Evolutionary conservation across 768 basidiomycete genomes (phyloP).

Genomic region (Austroboletus eburneus): DNA sequence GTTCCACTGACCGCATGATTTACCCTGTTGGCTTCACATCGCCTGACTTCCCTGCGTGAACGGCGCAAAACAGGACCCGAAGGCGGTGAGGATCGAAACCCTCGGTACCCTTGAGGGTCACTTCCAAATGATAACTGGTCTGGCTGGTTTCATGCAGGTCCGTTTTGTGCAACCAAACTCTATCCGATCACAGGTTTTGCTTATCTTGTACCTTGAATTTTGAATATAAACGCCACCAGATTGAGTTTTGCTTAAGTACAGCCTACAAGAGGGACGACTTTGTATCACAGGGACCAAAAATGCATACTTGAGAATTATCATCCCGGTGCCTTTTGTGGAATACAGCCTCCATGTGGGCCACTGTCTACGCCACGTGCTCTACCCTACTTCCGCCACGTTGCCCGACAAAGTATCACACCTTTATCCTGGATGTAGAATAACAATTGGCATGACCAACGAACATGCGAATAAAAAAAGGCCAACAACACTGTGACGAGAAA

Average conservation of each 20-base stretch:
- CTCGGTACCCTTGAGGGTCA: slow-evolving; percentile 6
- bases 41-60: slow-evolving; percentile 17
- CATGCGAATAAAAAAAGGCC: too few relatives aligned
- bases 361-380: not conserved
- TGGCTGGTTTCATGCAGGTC: slow-evolving; percentile 12
- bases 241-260: not conserved
- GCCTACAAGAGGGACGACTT: not conserved
- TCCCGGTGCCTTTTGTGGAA: not conserved
- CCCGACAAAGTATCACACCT: not conserved
- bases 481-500: too few relatives aligned
- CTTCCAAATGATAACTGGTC: not conserved
- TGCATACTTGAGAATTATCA: too few relatives aligned
- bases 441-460: too few relatives aligned
- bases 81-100: slow-evolving; percentile 17
- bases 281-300: not conserved
- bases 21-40: slow-evolving; percentile 14
- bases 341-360: not conserved
- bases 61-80: slow-evolving; percentile 19
- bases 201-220: not conserved
- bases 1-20: slow-evolving; percentile 10
- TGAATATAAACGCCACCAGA: slow-evolving; percentile 2
- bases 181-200: slow-evolving; percentile 6
- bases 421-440: too few relatives aligned
- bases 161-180: not conserved
- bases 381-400: too few relatives aligned